Percentiles rank a stretch among this genome's conserved stretches.
Conservation (phyloP, 1,284 basidiomycete species). For the Agaricales sp. region DNA sequence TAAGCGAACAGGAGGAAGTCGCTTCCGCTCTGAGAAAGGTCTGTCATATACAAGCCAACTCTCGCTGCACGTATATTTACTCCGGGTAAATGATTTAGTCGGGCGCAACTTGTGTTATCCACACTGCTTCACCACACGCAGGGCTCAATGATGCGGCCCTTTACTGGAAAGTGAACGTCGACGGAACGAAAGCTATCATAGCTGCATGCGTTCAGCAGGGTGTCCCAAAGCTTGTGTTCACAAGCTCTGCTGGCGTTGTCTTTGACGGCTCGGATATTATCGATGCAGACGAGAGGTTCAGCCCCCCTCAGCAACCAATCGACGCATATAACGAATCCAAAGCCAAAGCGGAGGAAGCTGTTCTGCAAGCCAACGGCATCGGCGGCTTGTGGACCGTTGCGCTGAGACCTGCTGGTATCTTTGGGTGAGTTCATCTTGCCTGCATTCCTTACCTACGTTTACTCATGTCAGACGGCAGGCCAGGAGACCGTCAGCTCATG, state of each 20-base stretch:
- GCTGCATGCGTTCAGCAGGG: slow-evolving; percentile 64
- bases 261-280: slow-evolving; percentile 81
- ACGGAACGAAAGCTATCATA: slow-evolving; percentile 84
- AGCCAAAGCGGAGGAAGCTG: slow-evolving; percentile 78
- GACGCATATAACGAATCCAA: slow-evolving; percentile 98
- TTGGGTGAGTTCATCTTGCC: slow-evolving; percentile 55
- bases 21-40: slow-evolving; percentile 68
- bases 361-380: slow-evolving; percentile 80
- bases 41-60: slow-evolving; percentile 15
- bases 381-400: slow-evolving; percentile 83
- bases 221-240: slow-evolving; percentile 88
- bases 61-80: slow-evolving; percentile 6
- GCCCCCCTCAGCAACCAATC: slow-evolving; percentile 65
- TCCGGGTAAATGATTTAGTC: slow-evolving; percentile 50
- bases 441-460: slow-evolving; percentile 1
- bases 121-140: slow-evolving; percentile 88
- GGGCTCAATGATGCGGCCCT: slow-evolving; percentile 63
- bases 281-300: slow-evolving; percentile 85
- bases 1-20: slow-evolving; percentile 69
- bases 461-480: slow-evolving; percentile 32
- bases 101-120: slow-evolving; percentile 82
- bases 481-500: slow-evolving; percentile 87
- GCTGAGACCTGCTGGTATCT: slow-evolving; percentile 92
- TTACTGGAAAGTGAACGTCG: slow-evolving; percentile 91
- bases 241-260: slow-evolving; percentile 88